Conservation (phyloP, 2,329 filamentous ascomycete species). For the Venturia asperata region DNA sequence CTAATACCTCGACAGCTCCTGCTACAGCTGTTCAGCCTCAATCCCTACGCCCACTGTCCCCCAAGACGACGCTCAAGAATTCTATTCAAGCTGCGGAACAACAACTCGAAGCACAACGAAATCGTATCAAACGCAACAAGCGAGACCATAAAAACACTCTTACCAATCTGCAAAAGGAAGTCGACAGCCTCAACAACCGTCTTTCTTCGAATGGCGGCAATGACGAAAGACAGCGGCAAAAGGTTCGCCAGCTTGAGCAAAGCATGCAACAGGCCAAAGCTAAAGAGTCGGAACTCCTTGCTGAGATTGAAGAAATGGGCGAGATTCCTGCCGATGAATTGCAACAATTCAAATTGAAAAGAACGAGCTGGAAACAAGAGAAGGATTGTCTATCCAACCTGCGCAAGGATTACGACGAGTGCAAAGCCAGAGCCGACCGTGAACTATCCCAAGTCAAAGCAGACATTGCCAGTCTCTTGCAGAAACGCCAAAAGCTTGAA, state of each 20-base stretch:
- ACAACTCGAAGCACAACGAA: slow-evolving; percentile 62
- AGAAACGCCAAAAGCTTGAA: slow-evolving; percentile 66
- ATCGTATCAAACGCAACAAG: slow-evolving; percentile 60
- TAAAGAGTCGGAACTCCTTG: slow-evolving; percentile 49
- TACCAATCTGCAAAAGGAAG: slow-evolving; percentile 63
- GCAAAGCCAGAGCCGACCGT: slow-evolving; percentile 56
- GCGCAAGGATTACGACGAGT: slow-evolving; percentile 52
- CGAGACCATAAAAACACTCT: slow-evolving; percentile 68
- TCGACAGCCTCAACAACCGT: slow-evolving; percentile 59
- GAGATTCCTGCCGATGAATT: slow-evolving; percentile 56
- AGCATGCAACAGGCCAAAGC: slow-evolving; percentile 65
- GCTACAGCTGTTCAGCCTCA: slow-evolving; percentile 47
- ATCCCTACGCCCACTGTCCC: slow-evolving; percentile 65
- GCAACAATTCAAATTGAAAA: slow-evolving; percentile 40
- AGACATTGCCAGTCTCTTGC: slow-evolving; percentile 48
- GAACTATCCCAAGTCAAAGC: slow-evolving; percentile 56
- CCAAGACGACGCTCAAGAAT: slow-evolving; percentile 67
- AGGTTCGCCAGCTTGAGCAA: slow-evolving; percentile 66
- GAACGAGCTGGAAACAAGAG: slow-evolving; percentile 52
- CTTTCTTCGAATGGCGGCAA: slow-evolving; percentile 61
- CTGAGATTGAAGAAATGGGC: slow-evolving; percentile 58
- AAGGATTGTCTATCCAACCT: slow-evolving; percentile 44
- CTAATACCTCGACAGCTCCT: slow-evolving; percentile 29
- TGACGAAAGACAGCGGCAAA: slow-evolving; percentile 69
- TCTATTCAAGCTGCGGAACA: slow-evolving; percentile 66